phyloP scores from a whole-genome alignment of 352 stramenopile species.

The Pythium coloratum region DNA sequence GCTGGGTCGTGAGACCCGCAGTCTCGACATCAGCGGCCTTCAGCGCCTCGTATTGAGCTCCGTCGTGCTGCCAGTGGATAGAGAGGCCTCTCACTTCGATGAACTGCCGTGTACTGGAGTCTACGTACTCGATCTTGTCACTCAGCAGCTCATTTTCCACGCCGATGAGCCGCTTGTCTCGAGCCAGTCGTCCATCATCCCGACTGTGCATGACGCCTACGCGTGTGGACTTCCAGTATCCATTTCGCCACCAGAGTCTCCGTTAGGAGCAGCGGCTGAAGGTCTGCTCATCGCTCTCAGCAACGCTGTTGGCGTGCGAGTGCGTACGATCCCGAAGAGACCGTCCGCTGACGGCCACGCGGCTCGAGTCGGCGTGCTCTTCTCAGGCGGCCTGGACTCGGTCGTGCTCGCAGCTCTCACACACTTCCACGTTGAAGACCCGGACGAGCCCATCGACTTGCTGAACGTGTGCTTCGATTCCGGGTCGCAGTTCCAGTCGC shows the following conservation, averaged over 20 bases:
- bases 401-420: slow-evolving; percentile 92
- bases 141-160: slow-evolving; percentile 36
- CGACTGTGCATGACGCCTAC: slow-evolving; percentile 33
- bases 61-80: slow-evolving; percentile 33
- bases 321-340: slow-evolving; percentile 59
- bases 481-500: slow-evolving; percentile 57
- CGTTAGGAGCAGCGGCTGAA: slow-evolving; percentile 30
- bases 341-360: slow-evolving; percentile 1
- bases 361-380: slow-evolving; percentile 87
- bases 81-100: slow-evolving; percentile 31
- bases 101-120: slow-evolving; percentile 81
- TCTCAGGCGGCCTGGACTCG: slow-evolving; percentile 97
- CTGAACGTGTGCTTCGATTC: slow-evolving; percentile 95
- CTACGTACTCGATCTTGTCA: slow-evolving; percentile 60
- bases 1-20: background rate
- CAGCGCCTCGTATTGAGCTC: slow-evolving; percentile 42
- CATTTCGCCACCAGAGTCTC: background rate
- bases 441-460: slow-evolving; percentile 85
- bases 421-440: slow-evolving; percentile 64
- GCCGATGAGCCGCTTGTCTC: slow-evolving; percentile 32
- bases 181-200: background rate
- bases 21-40: slow-evolving; percentile 21
- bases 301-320: slow-evolving; percentile 75
- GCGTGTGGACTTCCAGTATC: slow-evolving; percentile 25
- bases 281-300: slow-evolving; percentile 70